These are phyloP conservation scores for Cylindricascospora bacillispora DNA, from an alignment of 1,139 yeast species.

Conservation along the genomic window DNA sequence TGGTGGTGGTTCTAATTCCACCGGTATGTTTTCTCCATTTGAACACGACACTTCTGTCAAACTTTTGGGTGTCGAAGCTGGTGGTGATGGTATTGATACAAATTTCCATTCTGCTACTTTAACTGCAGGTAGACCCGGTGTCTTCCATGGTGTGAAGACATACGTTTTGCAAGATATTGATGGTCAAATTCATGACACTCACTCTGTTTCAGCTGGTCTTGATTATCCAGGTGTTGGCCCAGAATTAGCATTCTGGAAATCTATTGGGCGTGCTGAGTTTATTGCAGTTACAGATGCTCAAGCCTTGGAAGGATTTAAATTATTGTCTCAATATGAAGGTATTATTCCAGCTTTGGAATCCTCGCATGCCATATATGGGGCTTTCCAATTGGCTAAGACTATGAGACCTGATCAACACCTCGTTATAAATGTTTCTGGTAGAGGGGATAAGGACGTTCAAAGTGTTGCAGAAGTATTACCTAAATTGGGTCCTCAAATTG, in stretches of 20 bases:
- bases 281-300: slow-evolving; percentile 88
- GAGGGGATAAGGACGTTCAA: slow-evolving; percentile 99
- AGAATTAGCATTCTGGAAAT: slow-evolving; percentile 91
- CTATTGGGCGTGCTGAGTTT: slow-evolving; percentile 82
- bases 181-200: slow-evolving; percentile 97
- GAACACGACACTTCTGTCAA: slow-evolving; percentile 67
- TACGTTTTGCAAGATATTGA: slow-evolving; percentile 80
- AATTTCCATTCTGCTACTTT: slow-evolving; percentile 84
- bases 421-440: slow-evolving; percentile 84
- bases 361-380: slow-evolving; percentile 92
- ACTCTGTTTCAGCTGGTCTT: slow-evolving; percentile 94
- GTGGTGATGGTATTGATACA: slow-evolving; percentile 92
- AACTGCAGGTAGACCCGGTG: slow-evolving; percentile 90
- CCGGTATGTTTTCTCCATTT: slow-evolving; percentile 93
- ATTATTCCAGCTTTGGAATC: slow-evolving; percentile 97
- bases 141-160: slow-evolving; percentile 94
- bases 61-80: slow-evolving; percentile 94
- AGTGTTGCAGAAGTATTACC: slow-evolving; percentile 94
- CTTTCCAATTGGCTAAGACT: slow-evolving; percentile 74
- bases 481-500: slow-evolving; percentile 73
- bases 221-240: slow-evolving; percentile 99
- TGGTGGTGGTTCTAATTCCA: slow-evolving; percentile 97
- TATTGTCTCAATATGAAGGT: slow-evolving; percentile 88
- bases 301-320: slow-evolving; percentile 80
- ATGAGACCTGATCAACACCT: slow-evolving; percentile 69